Base-by-base conservation (phyloP, 1,284 basidiomycete genomes). In the Phellopilus nigrolimitatus region DNA sequence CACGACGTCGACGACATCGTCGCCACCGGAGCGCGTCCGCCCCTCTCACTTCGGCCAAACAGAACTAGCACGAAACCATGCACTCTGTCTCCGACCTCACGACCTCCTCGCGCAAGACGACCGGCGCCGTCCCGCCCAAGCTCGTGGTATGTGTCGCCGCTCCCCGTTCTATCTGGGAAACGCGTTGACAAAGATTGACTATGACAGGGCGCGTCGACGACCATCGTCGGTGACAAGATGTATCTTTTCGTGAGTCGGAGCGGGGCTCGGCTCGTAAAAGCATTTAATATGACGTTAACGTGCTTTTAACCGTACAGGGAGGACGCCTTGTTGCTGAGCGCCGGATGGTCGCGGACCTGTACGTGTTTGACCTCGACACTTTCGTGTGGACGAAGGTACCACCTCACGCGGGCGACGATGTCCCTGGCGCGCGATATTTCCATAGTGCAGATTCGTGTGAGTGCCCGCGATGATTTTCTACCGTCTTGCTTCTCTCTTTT, bases 21-120 rank as follows among this genome's bases (percentile, higher is more conserved):
- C n/a, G n/a, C n/a, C n/a, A 33, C 31, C 31, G 31, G 9, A 9
- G 3, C 38, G 10, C 38, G 27, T 8, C 8, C 43, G 27, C 43
- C 24, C 10, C 25, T 25, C 30, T 17, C 19, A 50, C 17, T n/a
- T n/a, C 31, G 31, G n/a, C n/a, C 31, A 6, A 33, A 33, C 31
- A 31, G 9, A 15, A 6, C 10, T 15, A 27, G 8, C 8, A 5
- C 6, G 22, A 46, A n/a, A 19, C 15, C 36, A 80, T 90, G 70
- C 86, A 90, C 63, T 88, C 88, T 45, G 88, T 91, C 60, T 88
- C 87, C 60, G 88, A 94, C 70, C 76, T 95, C 60, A 91, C 91
- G 5, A 91, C 91, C 8, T 91, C 84, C 66, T 86, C 82, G 62
- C 78, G 88, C 60, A 82, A 82, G 65, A 90, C 92, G 0, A 80